These are phyloP conservation scores for Lactarius sp. DNA, from an alignment of 768 basidiomycete species.

Conservation along the genomic window DNA sequence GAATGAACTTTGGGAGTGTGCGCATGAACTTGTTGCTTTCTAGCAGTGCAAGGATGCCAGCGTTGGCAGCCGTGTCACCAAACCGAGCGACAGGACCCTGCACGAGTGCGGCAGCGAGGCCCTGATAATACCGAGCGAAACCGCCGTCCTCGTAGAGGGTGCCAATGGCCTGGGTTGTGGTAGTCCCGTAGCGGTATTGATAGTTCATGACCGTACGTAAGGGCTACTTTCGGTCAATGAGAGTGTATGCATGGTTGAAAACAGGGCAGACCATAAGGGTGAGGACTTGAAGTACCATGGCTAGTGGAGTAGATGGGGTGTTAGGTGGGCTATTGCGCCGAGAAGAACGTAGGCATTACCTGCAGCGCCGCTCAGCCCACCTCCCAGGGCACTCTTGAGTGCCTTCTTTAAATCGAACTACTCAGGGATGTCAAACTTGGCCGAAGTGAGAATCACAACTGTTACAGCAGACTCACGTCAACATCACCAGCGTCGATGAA, in stretches of 20 bases:
- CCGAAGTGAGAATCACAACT: background rate
- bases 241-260: slow-evolving; percentile 15
- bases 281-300: slow-evolving; percentile 93
- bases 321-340: background rate
- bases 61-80: slow-evolving; percentile 94
- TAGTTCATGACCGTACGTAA: slow-evolving; percentile 98
- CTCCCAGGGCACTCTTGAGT: slow-evolving; percentile 78
- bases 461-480: slow-evolving; percentile 44
- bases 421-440: background rate
- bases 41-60: slow-evolving; percentile 82
- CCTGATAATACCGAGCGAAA: slow-evolving; percentile 81
- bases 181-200: slow-evolving; percentile 86
- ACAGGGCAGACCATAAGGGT: slow-evolving; percentile 58
- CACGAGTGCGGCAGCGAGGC: slow-evolving; percentile 76
- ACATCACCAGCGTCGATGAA: slow-evolving; percentile 65
- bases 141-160: slow-evolving; percentile 79
- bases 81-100: slow-evolving; percentile 85
- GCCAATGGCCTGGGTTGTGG: slow-evolving; percentile 54
- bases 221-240: slow-evolving; percentile 44
- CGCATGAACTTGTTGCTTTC: slow-evolving; percentile 69
- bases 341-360: slow-evolving; percentile 37
- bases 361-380: slow-evolving; percentile 85
- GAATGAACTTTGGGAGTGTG: slow-evolving; percentile 54
- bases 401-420: slow-evolving; percentile 81
- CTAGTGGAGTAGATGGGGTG: slow-evolving; percentile 34